phyloP scores from a whole-genome alignment of 352 stramenopile species.

The Phytophthora palmivora region DNA sequence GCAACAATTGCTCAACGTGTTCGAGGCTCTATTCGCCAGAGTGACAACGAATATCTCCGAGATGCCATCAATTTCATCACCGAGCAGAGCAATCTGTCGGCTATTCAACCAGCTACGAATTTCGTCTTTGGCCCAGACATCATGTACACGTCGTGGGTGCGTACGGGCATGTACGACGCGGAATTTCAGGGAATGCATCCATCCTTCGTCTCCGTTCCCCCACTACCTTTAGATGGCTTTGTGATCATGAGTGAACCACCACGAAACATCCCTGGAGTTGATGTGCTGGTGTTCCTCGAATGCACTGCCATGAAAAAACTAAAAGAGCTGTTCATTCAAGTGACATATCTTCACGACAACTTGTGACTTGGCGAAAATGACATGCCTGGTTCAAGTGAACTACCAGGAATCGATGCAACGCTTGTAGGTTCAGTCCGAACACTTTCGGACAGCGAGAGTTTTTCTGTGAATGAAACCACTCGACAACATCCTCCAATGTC shows the following conservation, averaged over 20 bases:
- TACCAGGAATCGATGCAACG: slow-evolving; percentile 3
- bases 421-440: slow-evolving; percentile 5
- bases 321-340: slow-evolving; percentile 16
- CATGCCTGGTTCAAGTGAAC: too few species aligned
- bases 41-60: slow-evolving; percentile 46
- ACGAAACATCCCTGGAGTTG: slow-evolving; percentile 34
- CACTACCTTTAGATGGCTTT: slow-evolving; percentile 50
- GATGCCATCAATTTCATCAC: slow-evolving; percentile 65
- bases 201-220: slow-evolving; percentile 40
- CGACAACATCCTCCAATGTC: slow-evolving; percentile 3
- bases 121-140: slow-evolving; percentile 60
- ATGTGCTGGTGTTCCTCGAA: slow-evolving; percentile 54
- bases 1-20: slow-evolving; percentile 39
- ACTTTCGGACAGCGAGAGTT: slow-evolving; percentile 8
- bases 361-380: neutral
- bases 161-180: slow-evolving; percentile 66
- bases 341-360: slow-evolving; percentile 5
- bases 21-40: slow-evolving; percentile 30
- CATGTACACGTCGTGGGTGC: slow-evolving; percentile 64
- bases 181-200: slow-evolving; percentile 48
- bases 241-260: slow-evolving; percentile 52
- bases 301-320: slow-evolving; percentile 40
- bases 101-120: slow-evolving; percentile 41
- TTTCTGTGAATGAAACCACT: slow-evolving; percentile 2
- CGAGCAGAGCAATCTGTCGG: slow-evolving; percentile 30